Conservation (phyloP, 2,329 filamentous ascomycete genomes). For the Arthroderma sp. region DNA sequence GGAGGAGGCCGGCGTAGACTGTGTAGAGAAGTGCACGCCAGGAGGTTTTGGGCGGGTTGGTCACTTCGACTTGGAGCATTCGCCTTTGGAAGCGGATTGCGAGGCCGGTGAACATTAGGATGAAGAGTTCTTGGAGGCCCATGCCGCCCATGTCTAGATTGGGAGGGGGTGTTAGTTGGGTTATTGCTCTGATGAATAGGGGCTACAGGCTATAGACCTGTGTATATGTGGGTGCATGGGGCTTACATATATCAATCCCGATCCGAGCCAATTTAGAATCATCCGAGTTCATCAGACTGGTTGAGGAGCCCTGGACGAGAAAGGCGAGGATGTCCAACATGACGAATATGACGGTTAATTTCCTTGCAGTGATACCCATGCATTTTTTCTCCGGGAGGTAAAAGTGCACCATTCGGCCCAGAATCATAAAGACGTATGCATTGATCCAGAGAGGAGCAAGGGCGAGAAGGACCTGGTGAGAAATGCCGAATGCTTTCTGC, state of each 20-base stretch:
- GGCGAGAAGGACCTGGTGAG: conserved; percentile 10
- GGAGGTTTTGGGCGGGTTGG: conserved; percentile 22
- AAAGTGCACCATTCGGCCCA: conserved; percentile 35
- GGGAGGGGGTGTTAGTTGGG: background rate
- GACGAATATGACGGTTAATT: conserved; percentile 29
- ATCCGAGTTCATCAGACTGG: conserved; percentile 13
- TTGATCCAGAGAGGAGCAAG: conserved; percentile 23
- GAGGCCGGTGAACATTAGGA: conserved; percentile 37
- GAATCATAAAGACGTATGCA: conserved; percentile 35
- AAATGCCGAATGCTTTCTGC: conserved; percentile 7
- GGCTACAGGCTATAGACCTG: background rate
- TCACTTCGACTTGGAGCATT: conserved; percentile 22
- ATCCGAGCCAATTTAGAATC: conserved; percentile 7
- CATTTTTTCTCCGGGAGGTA: conserved; percentile 27
- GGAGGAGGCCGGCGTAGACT: conserved; percentile 38
- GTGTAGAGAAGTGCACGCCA: conserved; percentile 31
- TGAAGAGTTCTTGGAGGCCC: conserved; percentile 41
- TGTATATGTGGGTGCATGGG: conserved; percentile 9
- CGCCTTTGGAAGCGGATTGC: conserved; percentile 36
- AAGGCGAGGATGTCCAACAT: conserved; percentile 27
- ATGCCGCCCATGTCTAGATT: conserved; percentile 20
- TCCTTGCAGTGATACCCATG: conserved; percentile 24
- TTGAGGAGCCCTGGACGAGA: conserved; percentile 8
- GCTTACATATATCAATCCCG: conserved; percentile 16
- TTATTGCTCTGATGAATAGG: background rate